Base-by-base conservation (phyloP, 2,329 filamentous ascomycete species). In the Cercospora brassicicola region DNA sequence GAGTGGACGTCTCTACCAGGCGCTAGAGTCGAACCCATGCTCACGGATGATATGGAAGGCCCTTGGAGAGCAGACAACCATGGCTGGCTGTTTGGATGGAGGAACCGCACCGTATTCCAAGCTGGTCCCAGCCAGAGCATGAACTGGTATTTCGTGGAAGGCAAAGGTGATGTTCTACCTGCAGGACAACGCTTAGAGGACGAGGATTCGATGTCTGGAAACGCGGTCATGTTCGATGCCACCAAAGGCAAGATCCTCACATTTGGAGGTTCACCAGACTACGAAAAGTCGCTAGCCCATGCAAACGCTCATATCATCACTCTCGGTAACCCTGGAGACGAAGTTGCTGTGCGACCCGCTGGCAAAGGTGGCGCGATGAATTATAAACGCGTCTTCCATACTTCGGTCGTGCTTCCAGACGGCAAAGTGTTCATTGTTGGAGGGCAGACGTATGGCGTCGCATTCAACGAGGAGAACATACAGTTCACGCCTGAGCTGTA, bases 211-310 rank as follows among this genome's bases (percentile, higher is more conserved):
- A 89, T 88, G 87, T 83, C 81, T 67, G 87, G 86, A 11, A 84
- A 82, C 61, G 82, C 83, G 2, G 81, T 85, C 69, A 87, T 88
- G 85, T 88, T 84, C 70, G 86, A 88, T 71, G 85, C 85, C 1
- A 48, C 45, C 45, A 48, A 48, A 48, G 86, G 86, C 33, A 86
- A 87, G 74, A 87, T 88, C 31, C 77, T 88, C 2, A 82, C 84
- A 0, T 76, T 82, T 15, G 86, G 86, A 5, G 86, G 86, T 8
- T 76, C 82, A 0, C 76, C 81, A 0, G 77, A 79, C 42, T 88
- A 87, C 70, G 77, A 82, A 36, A 71, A 81, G 61, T 77, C 77
- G n/a, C 67, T 76, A 9, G 82, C 82, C 0, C 82, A 81, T 0
- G 76, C 76, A 4, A 81, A 82, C 67, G 84, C 84, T 0, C 81